Conservation (phyloP, 2,329 filamentous ascomycete species). For the Hortaea werneckii region DNA sequence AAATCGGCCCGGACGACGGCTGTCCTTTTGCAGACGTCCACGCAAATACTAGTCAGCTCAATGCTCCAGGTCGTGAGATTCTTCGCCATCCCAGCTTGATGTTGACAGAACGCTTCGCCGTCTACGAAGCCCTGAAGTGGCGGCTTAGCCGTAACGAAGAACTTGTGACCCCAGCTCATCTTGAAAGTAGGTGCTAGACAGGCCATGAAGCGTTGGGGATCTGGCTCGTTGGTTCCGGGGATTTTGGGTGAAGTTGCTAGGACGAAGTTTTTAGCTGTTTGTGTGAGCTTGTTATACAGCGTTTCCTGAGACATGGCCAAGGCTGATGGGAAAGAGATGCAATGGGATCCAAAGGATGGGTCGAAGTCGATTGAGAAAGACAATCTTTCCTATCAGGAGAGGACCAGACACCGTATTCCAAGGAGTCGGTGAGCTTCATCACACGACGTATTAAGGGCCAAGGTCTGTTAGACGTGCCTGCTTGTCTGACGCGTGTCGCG, state of each 20-base stretch:
- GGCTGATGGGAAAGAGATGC: too few relatives aligned
- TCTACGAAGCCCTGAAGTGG: slow-evolving; percentile 12
- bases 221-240: slow-evolving; percentile 10
- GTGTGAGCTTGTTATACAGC: slow-evolving; percentile 8
- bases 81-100: slow-evolving; percentile 16
- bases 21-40: slow-evolving; percentile 19
- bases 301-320: slow-evolving; percentile 1
- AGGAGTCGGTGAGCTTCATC: too few relatives aligned
- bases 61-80: slow-evolving; percentile 17
- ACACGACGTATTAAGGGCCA: too few relatives aligned
- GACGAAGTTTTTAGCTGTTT: slow-evolving; percentile 11
- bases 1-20: slow-evolving; percentile 18
- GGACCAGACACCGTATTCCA: too few relatives aligned
- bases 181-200: slow-evolving; percentile 11
- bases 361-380: too few relatives aligned
- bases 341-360: too few relatives aligned
- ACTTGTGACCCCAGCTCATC: slow-evolving; percentile 24
- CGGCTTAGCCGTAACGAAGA: slow-evolving; percentile 16
- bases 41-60: slow-evolving; percentile 13
- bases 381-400: too few relatives aligned
- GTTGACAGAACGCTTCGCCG: slow-evolving; percentile 15
- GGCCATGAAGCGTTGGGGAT: slow-evolving; percentile 13
- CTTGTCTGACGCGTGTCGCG: too few relatives aligned
- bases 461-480: too few relatives aligned
- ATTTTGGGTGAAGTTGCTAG: slow-evolving; percentile 7